Conservation (phyloP, 768 basidiomycete genomes). For the Leccinellum albellum region DNA sequence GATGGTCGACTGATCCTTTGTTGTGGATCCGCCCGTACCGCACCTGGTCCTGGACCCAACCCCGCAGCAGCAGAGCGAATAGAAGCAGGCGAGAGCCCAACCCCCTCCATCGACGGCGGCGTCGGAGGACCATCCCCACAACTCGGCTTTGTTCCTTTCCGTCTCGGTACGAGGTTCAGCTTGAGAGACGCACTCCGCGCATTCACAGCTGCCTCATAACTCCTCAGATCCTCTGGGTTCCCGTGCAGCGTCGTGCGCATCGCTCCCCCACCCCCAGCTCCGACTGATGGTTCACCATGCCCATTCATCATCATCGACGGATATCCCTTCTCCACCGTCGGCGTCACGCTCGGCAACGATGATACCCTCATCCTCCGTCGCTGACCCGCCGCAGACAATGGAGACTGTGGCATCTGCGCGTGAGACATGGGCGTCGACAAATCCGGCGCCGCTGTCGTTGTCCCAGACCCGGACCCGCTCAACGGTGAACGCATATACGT, state of each 20-base stretch:
- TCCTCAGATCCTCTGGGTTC: conserved; percentile 57
- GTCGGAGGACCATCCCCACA: conserved; percentile 9
- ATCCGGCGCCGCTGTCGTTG: conserved; percentile 6
- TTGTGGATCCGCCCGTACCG: no score
- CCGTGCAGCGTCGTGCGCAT: conserved; percentile 42
- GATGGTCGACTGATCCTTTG: conserved; percentile 34
- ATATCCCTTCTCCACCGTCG: conserved; percentile 34
- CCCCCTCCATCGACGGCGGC: conserved; percentile 14
- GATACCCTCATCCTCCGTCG: conserved; percentile 53
- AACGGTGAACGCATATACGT: conserved; percentile 69
- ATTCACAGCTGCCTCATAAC: conserved; percentile 73
- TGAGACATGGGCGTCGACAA: conserved; percentile 5
- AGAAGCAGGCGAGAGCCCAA: neutral
- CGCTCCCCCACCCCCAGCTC: conserved; percentile 15
- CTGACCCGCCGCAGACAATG: conserved; percentile 16
- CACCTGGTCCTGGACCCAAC: no score
- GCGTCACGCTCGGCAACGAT: conserved; percentile 71
- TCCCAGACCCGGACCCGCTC: conserved; percentile 29
- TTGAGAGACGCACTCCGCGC: conserved; percentile 61
- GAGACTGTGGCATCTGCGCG: conserved; percentile 26
- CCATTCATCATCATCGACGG: conserved; percentile 18
- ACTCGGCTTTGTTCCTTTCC: conserved; percentile 25
- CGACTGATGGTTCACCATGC: conserved; percentile 10
- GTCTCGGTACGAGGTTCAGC: conserved; percentile 51
- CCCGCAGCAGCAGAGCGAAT: conserved; percentile 2